Evolutionary conservation across 192 early-diverging fungal genomes (phyloP), one percentile per base, ranked within the genome.

Genomic region (Backusella psychrophila): DNA sequence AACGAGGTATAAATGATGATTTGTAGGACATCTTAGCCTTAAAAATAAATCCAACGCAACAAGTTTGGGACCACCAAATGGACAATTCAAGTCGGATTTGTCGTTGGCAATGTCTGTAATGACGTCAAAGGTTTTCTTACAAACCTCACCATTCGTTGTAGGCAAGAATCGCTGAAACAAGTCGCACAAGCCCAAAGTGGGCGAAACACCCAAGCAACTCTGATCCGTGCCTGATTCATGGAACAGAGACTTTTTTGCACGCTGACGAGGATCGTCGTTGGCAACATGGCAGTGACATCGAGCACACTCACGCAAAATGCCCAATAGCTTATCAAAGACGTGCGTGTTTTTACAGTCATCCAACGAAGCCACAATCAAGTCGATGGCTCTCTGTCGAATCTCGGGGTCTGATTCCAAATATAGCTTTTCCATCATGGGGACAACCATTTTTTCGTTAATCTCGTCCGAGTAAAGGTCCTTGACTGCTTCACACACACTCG

Each of bases 391-490:
- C 14, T 82, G 81, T 1, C 75, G 76, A 41, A 89, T 33, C 31
- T 66, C 71, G 6, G 23, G 23, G 35, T 89, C 82, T 21, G 76
- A 78, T 71, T 89, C 88, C 6, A 38, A 36, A 23, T 74, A 75
- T 4, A 88, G 69, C 17, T 67, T 70, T 3, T 74, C 77, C 59
- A 87, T 83, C 71, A 87, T 82, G 19, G 84, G 85, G 72, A 87
- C 75, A 8, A 90, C 81, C 26, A 87, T 81, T 23, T 41, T 77
- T 39, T 74, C 72, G 15, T 86, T 52, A 12, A 88, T 77, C 29
- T 80, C 75, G 38, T 88, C 86, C 3, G 77, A 69, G 70, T 86
- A 87, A 71, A 90, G 85, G 77, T 90, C 88, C 17, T 86, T 78
- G 3, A 86, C 83, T 12, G 84, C 74, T 35, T 81, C 78, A 76